phyloP scores from a whole-genome alignment of 257 asterid genomes.

The Gentiana macrophylla region DNA sequence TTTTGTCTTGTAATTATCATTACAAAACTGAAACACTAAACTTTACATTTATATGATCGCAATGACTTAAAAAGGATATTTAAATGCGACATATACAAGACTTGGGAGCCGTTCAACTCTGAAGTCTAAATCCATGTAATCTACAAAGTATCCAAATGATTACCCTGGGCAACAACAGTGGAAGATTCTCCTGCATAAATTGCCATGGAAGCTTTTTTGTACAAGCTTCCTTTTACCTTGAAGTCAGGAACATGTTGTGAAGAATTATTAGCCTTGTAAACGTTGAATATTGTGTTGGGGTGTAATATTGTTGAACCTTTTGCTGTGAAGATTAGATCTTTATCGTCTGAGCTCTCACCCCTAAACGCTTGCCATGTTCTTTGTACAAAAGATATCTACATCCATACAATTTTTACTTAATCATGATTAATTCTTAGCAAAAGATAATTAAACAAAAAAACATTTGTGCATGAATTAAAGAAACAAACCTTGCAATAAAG shows the following conservation, averaged over 20 bases:
- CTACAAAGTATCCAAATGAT: too few species aligned
- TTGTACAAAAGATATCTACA: conserved; percentile 12
- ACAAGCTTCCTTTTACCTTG: conserved; percentile 23
- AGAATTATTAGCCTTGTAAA: conserved; percentile 9
- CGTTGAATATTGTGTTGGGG: conserved; percentile 8
- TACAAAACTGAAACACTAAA: too few species aligned
- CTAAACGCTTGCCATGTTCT: conserved; percentile 13
- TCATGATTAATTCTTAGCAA: background rate
- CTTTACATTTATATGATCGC: too few species aligned
- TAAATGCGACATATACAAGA: too few species aligned
- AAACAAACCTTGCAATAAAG: conserved; percentile 11
- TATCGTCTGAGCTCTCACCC: conserved; percentile 13
- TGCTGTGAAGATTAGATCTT: conserved; percentile 11
- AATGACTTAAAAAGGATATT: too few species aligned
- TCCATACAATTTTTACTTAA: background rate
- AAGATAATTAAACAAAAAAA: background rate
- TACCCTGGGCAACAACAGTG: conserved; percentile 39
- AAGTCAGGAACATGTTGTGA: conserved; percentile 28
- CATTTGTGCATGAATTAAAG: background rate
- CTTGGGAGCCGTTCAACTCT: too few species aligned
- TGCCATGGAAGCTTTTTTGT: conserved; percentile 14
- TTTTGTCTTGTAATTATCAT: too few species aligned
- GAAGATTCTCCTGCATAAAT: conserved; percentile 25
- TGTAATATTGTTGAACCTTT: conserved; percentile 10
- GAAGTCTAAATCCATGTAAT: too few species aligned